Evolutionary conservation across 2,329 filamentous ascomycete species (phyloP).

Genomic region (Aureobasidium melanogenum): DNA sequence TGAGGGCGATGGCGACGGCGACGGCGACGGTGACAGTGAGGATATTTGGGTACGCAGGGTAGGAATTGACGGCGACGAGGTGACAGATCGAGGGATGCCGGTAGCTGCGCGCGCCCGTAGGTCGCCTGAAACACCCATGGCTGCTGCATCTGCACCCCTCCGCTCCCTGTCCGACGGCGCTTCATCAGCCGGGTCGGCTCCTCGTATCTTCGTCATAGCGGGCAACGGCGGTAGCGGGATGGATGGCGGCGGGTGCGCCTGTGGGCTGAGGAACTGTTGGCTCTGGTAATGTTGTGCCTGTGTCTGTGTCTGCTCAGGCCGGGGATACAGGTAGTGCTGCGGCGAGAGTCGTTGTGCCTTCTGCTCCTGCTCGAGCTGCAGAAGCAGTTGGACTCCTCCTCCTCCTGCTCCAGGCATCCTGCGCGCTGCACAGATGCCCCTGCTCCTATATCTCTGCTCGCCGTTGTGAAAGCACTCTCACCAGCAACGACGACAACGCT

Average conservation of each 20-base stretch:
- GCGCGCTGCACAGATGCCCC: not conserved
- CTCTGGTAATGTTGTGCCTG: not conserved
- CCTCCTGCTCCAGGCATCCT: conserved; percentile 4
- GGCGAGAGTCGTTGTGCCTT: not conserved
- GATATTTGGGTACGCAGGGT: conserved; percentile 41
- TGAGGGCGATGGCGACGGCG: conserved; percentile 23
- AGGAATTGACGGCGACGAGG: conserved; percentile 18
- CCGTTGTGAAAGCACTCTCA: not conserved
- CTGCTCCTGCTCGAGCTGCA: conserved; percentile 2
- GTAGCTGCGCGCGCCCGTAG: not conserved
- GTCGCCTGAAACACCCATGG: not conserved
- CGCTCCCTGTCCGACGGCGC: not conserved
- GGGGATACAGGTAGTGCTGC: not conserved
- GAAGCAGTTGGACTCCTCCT: conserved; percentile 1
- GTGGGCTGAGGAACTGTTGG: not conserved
- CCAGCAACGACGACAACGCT: not conserved
- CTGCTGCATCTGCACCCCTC: not conserved
- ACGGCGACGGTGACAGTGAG: conserved; percentile 41
- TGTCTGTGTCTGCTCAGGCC: not conserved
- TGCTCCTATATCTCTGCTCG: not conserved
- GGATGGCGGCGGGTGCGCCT: not conserved
- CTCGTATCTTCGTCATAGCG: conserved; percentile 1
- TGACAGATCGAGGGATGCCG: conserved; percentile 14
- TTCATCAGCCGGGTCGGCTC: not conserved
- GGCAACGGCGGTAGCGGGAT: conserved; percentile 12